Conservation (phyloP, 2,329 filamentous ascomycete species). For the Arthrinium phaeospermum region DNA sequence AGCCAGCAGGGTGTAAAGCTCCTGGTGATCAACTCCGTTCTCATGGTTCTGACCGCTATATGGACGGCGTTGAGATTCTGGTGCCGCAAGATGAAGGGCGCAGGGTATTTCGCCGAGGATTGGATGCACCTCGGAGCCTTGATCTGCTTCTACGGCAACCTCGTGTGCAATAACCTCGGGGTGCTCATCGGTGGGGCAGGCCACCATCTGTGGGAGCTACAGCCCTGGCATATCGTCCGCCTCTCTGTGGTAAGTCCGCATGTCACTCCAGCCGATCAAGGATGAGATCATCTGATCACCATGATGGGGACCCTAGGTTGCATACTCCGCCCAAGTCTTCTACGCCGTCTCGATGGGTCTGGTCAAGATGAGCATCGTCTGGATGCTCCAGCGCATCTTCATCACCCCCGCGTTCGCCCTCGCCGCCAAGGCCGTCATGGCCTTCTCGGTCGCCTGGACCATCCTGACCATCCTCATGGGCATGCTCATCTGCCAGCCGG, state of each 20-base stretch:
- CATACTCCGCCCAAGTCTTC: constrained; percentile 29
- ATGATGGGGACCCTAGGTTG: constrained; percentile 20
- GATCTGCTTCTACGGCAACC: background rate
- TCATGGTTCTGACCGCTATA: background rate
- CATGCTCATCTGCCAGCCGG: constrained; percentile 26
- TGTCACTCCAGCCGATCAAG: background rate
- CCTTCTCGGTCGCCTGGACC: constrained; percentile 29
- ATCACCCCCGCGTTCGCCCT: constrained; percentile 25
- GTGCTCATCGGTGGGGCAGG: background rate
- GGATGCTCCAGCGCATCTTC: constrained; percentile 31
- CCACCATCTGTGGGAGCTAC: constrained; percentile 30
- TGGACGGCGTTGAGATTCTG: background rate
- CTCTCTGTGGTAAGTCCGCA: constrained; percentile 28
- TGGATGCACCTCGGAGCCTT: constrained; percentile 4
- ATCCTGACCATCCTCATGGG: constrained; percentile 27
- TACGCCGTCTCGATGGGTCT: constrained; percentile 27
- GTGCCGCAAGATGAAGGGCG: background rate
- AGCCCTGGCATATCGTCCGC: constrained; percentile 30
- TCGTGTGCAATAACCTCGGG: background rate
- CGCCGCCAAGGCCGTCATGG: constrained; percentile 26
- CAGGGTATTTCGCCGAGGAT: background rate
- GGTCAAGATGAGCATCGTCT: constrained; percentile 30
- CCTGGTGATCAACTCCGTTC: background rate
- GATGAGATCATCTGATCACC: background rate
- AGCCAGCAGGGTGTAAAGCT: background rate